phyloP scores from a whole-genome alignment of 164 flowering plant genomes.

The Umbilicus rupestris region DNA sequence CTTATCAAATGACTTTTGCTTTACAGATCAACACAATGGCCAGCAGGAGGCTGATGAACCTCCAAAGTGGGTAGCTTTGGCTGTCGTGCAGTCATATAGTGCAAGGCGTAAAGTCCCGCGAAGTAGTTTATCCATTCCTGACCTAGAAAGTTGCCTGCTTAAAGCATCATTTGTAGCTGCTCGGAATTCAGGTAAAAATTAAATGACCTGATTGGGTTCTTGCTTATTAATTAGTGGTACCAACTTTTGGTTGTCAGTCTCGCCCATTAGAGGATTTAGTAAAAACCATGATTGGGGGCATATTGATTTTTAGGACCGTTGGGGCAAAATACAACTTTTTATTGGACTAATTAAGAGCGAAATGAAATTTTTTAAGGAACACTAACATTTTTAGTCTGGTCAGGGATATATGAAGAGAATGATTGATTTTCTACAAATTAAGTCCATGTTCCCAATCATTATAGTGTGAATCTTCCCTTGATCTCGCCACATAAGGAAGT shows the following conservation, averaged over 20 bases:
- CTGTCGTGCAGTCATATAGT: slow-evolving; percentile 85
- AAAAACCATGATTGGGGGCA: no score
- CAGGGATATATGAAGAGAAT: no score
- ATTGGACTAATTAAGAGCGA: no score
- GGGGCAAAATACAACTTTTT: no score
- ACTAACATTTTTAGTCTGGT: no score
- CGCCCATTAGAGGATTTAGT: no score
- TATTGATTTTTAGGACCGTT: no score
- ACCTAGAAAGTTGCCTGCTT: slow-evolving; percentile 59
- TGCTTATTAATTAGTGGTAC: neutral
- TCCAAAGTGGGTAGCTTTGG: slow-evolving; percentile 74
- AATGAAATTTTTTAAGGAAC: no score
- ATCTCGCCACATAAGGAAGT: no score
- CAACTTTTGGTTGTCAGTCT: neutral
- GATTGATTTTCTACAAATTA: no score
- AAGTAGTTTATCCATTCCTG: slow-evolving; percentile 57
- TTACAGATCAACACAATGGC: slow-evolving; percentile 34
- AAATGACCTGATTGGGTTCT: neutral
- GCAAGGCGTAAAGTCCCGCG: slow-evolving; percentile 82
- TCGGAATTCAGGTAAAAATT: slow-evolving; percentile 62
- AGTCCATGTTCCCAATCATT: no score
- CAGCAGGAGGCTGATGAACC: slow-evolving; percentile 12
- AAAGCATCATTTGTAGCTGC: slow-evolving; percentile 75
- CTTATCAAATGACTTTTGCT: slow-evolving; percentile 7
- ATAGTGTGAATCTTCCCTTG: no score